phyloP scores from a whole-genome alignment of 495 filamentous ascomycete genomes.

The Aspergillus funiculosus region DNA sequence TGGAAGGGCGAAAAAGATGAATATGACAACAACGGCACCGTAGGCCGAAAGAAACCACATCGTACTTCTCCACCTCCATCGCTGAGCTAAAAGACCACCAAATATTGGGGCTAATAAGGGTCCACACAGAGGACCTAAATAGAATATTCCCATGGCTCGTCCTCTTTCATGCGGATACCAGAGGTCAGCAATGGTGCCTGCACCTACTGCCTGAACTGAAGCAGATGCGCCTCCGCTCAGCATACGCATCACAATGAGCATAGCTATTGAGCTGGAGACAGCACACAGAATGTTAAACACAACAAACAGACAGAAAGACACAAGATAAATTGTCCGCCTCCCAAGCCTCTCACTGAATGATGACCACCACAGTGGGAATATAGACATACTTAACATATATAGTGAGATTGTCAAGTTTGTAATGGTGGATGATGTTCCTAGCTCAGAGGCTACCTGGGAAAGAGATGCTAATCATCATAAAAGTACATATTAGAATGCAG shows the following conservation, averaged over 20 bases:
- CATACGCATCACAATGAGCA: conserved; percentile 82
- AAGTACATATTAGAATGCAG: neutral
- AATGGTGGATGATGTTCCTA: conserved; percentile 61
- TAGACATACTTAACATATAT: conserved; percentile 86
- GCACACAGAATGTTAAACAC: conserved; percentile 71
- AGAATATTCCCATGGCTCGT: conserved; percentile 88
- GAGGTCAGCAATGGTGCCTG: conserved; percentile 86
- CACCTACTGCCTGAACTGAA: conserved; percentile 86
- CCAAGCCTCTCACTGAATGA: conserved; percentile 81
- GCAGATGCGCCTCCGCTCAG: conserved; percentile 79
- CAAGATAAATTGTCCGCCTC: conserved; percentile 77
- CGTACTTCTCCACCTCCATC: conserved; percentile 75
- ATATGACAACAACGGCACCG: conserved; percentile 57
- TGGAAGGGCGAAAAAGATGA: conserved; percentile 64
- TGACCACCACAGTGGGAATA: conserved; percentile 94
- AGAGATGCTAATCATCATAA: conserved; percentile 55
- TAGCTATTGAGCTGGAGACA: conserved; percentile 66
- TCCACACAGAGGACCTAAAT: conserved; percentile 81
- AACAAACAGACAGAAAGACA: conserved; percentile 75
- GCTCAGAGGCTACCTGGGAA: conserved; percentile 57
- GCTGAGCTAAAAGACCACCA: conserved; percentile 67
- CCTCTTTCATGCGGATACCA: conserved; percentile 81
- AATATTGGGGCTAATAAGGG: conserved; percentile 83
- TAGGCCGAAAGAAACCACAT: conserved; percentile 83
- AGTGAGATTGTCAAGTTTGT: conserved; percentile 79